Evolutionary conservation across 306 rosid genomes (phyloP).

Genomic region (Rubus idaeus): DNA sequence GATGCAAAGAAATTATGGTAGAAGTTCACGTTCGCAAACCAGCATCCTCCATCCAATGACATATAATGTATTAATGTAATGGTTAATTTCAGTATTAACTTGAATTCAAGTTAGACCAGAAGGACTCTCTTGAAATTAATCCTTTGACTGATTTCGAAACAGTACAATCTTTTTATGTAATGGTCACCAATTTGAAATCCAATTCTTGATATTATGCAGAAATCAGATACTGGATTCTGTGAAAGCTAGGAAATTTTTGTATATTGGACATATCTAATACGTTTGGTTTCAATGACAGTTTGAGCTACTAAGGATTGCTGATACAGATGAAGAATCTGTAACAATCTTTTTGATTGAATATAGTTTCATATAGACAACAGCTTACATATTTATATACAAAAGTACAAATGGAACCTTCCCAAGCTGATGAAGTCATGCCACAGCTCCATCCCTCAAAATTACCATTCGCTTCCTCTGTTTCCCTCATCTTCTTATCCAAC

Average conservation of each 20-base stretch:
- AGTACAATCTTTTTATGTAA: not conserved
- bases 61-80: not conserved
- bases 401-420: slow-evolving; percentile 54
- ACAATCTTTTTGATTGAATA: not conserved
- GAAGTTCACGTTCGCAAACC: slow-evolving; percentile 91
- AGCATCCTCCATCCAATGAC: slow-evolving; percentile 78
- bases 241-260: not conserved
- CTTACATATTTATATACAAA: not conserved
- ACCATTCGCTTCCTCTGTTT: slow-evolving; percentile 52
- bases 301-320: not conserved
- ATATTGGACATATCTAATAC: not conserved
- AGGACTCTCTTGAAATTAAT: not conserved
- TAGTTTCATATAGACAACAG: not conserved
- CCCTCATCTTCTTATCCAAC: slow-evolving; percentile 51
- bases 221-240: not conserved
- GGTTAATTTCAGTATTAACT: not conserved
- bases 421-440: slow-evolving; percentile 67
- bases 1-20: slow-evolving; percentile 22
- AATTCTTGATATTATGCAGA: not conserved
- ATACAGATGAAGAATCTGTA: too few relatives aligned
- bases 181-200: not conserved
- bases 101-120: not conserved
- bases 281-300: not conserved
- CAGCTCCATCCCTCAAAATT: slow-evolving; percentile 84
- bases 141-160: not conserved